Conservation (phyloP, 139 green algal species). For the Klebsormidium nitens region DNA sequence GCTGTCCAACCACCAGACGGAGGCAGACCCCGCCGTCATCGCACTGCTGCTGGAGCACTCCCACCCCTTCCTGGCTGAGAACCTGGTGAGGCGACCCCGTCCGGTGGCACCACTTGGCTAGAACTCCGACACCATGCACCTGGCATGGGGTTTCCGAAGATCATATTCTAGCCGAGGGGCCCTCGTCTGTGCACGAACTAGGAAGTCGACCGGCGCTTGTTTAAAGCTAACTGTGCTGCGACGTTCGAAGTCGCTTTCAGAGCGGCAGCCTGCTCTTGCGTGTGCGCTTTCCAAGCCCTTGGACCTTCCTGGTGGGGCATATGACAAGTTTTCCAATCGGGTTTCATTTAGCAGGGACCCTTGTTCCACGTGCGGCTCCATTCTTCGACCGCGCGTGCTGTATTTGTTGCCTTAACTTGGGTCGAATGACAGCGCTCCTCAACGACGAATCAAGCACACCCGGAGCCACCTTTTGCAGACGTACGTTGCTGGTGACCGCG, state of each 20-base stretch:
- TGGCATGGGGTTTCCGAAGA: not conserved
- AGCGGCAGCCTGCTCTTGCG: no score
- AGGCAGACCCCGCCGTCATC: constrained; percentile 95
- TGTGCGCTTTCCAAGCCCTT: no score
- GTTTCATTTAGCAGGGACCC: no score
- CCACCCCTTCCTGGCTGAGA: constrained; percentile 62
- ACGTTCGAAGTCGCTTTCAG: not conserved
- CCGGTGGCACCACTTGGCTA: not conserved
- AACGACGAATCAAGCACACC: no score
- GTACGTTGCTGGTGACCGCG: constrained; percentile 86
- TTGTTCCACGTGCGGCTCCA: no score
- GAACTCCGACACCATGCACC: not conserved
- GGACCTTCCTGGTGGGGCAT: no score
- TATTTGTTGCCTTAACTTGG: no score
- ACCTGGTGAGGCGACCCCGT: constrained; percentile 5
- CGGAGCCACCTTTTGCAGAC: constrained; percentile 51
- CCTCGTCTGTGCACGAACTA: not conserved
- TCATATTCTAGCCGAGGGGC: not conserved
- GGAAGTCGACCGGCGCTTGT: not conserved
- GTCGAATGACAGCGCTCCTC: no score
- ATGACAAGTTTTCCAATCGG: no score
- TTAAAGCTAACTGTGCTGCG: not conserved
- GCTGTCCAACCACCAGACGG: constrained; percentile 97
- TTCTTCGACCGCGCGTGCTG: no score
- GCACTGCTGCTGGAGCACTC: constrained; percentile 81